Conservation (phyloP, 768 basidiomycete species). For the Lactarius hatsudake region DNA sequence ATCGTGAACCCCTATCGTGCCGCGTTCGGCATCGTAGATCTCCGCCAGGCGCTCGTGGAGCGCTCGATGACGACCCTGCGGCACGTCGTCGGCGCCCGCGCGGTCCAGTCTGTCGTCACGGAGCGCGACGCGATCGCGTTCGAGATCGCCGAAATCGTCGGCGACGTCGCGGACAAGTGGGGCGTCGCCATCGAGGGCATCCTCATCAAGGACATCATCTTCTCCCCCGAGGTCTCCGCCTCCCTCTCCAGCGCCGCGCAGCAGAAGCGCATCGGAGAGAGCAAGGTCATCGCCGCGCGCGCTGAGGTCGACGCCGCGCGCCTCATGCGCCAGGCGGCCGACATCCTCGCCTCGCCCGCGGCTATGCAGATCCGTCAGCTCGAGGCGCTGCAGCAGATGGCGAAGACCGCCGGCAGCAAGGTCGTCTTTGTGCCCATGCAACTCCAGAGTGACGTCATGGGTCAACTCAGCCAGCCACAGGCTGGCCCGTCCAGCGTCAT, state of each 20-base stretch:
- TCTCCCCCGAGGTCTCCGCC: conserved; percentile 85
- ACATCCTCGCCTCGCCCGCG: conserved; percentile 90
- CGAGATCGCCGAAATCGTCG: conserved; percentile 96
- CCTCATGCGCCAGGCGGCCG: conserved; percentile 95
- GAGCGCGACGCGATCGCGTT: conserved; percentile 96
- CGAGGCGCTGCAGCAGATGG: conserved; percentile 95
- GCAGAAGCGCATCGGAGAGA: conserved; percentile 95
- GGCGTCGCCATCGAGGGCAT: conserved; percentile 96
- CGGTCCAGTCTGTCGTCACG: conserved; percentile 93
- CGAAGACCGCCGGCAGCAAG: conserved; percentile 82
- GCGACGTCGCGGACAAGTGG: conserved; percentile 92
- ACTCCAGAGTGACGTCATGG: conserved; percentile 68
- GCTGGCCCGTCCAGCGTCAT: conserved; percentile 30
- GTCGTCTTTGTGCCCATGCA: conserved; percentile 96
- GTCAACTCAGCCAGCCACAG: conserved; percentile 40
- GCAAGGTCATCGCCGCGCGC: conserved; percentile 92
- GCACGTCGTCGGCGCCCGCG: conserved; percentile 94
- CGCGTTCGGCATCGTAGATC: conserved; percentile 88
- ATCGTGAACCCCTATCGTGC: conserved; percentile 89
- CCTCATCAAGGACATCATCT: conserved; percentile 93
- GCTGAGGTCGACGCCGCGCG: conserved; percentile 95
- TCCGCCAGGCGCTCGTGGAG: conserved; percentile 80
- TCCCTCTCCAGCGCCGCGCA: conserved; percentile 94
- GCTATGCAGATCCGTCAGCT: conserved; percentile 98
- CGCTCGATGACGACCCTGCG: conserved; percentile 92